Conservation (phyloP, 345 rosid genomes). For the Mercurialis annua region DNA sequence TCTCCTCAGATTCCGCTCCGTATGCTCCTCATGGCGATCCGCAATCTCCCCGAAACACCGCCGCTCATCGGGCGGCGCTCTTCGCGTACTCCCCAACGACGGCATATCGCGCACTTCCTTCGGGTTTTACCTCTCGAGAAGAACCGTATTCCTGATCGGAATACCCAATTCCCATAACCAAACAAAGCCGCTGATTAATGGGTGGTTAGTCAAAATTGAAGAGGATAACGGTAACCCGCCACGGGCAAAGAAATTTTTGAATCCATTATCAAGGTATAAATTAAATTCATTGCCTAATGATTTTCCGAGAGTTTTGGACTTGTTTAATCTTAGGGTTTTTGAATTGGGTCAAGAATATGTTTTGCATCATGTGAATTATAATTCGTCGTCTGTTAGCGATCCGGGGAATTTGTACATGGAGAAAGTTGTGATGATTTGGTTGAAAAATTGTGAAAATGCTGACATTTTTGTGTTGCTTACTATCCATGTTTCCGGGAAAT, state of each 20-base stretch:
- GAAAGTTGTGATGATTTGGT: conserved; percentile 56
- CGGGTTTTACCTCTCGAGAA: conserved; percentile 64
- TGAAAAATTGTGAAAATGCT: conserved; percentile 17
- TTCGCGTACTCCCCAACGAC: conserved; percentile 55
- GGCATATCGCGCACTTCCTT: conserved; percentile 39
- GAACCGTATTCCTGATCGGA: conserved; percentile 54
- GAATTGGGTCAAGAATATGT: conserved; percentile 72
- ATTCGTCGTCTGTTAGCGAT: conserved; percentile 12
- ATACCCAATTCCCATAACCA: conserved; percentile 25
- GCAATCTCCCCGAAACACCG: conserved; percentile 37
- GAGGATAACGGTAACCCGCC: conserved; percentile 39
- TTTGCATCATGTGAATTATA: conserved; percentile 45
- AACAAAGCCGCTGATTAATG: conserved; percentile 21
- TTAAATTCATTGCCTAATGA: conserved; percentile 31
- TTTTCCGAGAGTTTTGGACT: conserved; percentile 51
- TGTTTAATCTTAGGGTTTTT: conserved; percentile 34
- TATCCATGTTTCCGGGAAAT: conserved; percentile 81
- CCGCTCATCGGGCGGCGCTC: conserved; percentile 38
- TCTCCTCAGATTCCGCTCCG: conserved; percentile 66
- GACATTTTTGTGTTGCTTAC: conserved; percentile 65
- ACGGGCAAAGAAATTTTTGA: conserved; percentile 39
- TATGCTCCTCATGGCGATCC: conserved; percentile 79
- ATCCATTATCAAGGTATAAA: conserved; percentile 60
- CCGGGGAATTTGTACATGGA: conserved; percentile 60
- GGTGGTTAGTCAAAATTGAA: conserved; percentile 71